These are phyloP conservation scores for Chlamydomonas eustigma DNA, from an alignment of 139 green algal genomes.

Conservation along the genomic window DNA sequence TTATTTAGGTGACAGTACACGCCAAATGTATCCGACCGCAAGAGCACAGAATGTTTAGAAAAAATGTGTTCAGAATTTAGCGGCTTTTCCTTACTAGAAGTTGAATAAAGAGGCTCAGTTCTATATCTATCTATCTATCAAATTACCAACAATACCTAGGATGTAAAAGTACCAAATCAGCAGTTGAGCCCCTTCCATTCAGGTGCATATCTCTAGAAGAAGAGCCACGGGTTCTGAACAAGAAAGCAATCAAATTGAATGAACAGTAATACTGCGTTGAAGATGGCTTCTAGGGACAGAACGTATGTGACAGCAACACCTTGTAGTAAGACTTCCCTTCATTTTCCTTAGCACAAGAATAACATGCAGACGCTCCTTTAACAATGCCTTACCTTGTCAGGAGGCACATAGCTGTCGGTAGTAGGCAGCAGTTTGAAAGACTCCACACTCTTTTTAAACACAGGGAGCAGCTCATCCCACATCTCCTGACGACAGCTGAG, in stretches of 20 bases:
- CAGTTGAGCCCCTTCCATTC: too few species aligned
- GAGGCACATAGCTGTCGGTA: slow-evolving; percentile 57
- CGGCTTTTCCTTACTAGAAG: too few species aligned
- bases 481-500: slow-evolving; percentile 61
- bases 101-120: too few species aligned
- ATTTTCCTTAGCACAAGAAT: background rate
- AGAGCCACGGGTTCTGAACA: slow-evolving; percentile 63
- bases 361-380: background rate
- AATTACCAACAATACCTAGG: too few species aligned
- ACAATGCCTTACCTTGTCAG: slow-evolving; percentile 35
- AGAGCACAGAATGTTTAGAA: too few species aligned
- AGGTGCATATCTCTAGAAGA: too few species aligned
- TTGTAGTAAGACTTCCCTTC: background rate
- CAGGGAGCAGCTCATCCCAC: slow-evolving; percentile 45
- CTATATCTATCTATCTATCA: too few species aligned
- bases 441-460: slow-evolving; percentile 36
- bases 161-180: too few species aligned
- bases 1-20: too few species aligned
- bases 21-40: too few species aligned
- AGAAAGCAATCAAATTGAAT: background rate
- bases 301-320: background rate
- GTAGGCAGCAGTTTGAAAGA: slow-evolving; percentile 51
- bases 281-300: too few species aligned
- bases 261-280: background rate
- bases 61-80: too few species aligned